Conservation (phyloP, 1,284 basidiomycete species). For the Phylloboletellus chloephorus region DNA sequence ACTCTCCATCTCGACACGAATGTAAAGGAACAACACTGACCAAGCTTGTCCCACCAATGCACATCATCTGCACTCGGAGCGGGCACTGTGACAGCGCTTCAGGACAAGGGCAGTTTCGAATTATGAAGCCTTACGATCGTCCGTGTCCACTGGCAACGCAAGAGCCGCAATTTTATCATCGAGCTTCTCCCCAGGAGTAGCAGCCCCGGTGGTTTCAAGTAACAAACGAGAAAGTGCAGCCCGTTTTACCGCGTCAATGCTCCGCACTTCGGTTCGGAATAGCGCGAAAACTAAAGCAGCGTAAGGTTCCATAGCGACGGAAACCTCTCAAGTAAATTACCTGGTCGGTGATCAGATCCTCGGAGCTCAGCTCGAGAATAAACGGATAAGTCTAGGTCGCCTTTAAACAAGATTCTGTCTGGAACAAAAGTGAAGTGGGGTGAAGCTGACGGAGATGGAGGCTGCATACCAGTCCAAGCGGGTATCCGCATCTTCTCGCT, state of each 20-base stretch:
- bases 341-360: constrained; percentile 92
- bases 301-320: background rate
- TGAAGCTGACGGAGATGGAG: background rate
- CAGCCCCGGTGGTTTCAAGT: constrained; percentile 55
- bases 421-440: constrained; percentile 6
- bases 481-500: constrained; percentile 96
- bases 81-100: constrained; percentile 47
- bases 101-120: constrained; percentile 5
- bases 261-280: constrained; percentile 72
- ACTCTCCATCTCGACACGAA: constrained; percentile 4
- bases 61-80: constrained; percentile 70
- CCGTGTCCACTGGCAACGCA: constrained; percentile 38
- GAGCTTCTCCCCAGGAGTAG: constrained; percentile 57
- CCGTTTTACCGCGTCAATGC: constrained; percentile 75
- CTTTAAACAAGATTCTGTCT: constrained; percentile 92
- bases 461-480: constrained; percentile 86
- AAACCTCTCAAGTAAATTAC: constrained; percentile 32
- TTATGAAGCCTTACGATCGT: constrained; percentile 29
- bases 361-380: constrained; percentile 77
- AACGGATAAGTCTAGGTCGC: constrained; percentile 59
- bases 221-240: constrained; percentile 66
- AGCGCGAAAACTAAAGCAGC: constrained; percentile 68
- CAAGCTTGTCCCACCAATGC: constrained; percentile 72
- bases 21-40: constrained; percentile 36
- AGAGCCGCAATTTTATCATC: constrained; percentile 64